Evolutionary conservation across 2,329 filamentous ascomycete species (phyloP).

Genomic region (Alternaria metachromatica): DNA sequence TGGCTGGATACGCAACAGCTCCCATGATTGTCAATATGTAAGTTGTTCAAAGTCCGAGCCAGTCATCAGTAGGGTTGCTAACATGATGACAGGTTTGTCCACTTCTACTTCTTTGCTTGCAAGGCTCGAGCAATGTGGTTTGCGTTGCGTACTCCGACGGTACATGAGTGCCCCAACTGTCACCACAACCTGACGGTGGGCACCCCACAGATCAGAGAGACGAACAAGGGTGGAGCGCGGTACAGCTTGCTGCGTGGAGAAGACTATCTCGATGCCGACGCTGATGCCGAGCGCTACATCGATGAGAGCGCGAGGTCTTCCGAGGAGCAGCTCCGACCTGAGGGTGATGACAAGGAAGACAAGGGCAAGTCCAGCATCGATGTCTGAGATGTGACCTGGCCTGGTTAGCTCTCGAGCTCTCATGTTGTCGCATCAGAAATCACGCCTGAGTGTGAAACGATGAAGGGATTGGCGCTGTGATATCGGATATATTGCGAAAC

Average conservation of each 20-base stretch:
- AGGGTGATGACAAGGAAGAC: constrained; percentile 11
- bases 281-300: constrained; percentile 17
- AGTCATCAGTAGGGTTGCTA: neutral
- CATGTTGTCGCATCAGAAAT: neutral
- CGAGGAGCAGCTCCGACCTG: constrained; percentile 11
- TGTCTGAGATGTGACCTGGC: constrained; percentile 1
- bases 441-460: neutral
- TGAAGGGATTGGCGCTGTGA: neutral
- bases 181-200: constrained; percentile 11
- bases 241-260: constrained; percentile 28
- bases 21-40: constrained; percentile 32
- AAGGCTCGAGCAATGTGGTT: constrained; percentile 5
- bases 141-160: neutral
- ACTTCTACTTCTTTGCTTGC: constrained; percentile 15
- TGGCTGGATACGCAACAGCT: constrained; percentile 23
- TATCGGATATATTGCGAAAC: neutral
- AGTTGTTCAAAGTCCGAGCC: neutral
- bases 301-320: constrained; percentile 6
- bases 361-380: constrained; percentile 17
- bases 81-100: constrained; percentile 13
- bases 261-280: constrained; percentile 23
- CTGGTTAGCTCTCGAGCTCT: neutral
- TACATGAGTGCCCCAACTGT: constrained; percentile 27
- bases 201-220: neutral
- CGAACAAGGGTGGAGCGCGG: constrained; percentile 6